These are phyloP conservation scores for Penicillium carneum DNA, from an alignment of 2,329 filamentous ascomycete species.

Conservation along the genomic window DNA sequence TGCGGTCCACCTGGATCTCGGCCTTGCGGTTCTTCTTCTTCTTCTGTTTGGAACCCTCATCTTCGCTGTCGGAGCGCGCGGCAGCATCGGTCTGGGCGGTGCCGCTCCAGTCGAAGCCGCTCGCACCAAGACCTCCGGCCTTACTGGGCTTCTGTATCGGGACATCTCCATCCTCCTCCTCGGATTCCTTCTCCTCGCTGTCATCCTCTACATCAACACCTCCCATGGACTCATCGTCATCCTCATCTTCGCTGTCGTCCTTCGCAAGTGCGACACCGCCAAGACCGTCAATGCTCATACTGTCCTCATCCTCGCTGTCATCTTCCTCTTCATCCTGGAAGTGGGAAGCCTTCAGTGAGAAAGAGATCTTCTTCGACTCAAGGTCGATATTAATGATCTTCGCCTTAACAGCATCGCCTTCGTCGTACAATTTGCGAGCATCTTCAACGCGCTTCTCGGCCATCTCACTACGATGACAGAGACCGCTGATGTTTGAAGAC, in stretches of 20 bases:
- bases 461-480: constrained; percentile 92
- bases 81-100: constrained; percentile 63
- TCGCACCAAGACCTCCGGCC: constrained; percentile 68
- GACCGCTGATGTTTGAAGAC: constrained; percentile 85
- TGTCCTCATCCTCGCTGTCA: constrained; percentile 56
- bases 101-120: constrained; percentile 88
- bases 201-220: constrained; percentile 56
- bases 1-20: constrained; percentile 83
- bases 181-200: constrained; percentile 49
- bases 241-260: constrained; percentile 47
- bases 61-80: constrained; percentile 60
- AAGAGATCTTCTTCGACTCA: constrained; percentile 79
- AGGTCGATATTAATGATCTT: constrained; percentile 80
- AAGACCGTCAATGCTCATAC: constrained; percentile 44
- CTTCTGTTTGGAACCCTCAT: constrained; percentile 59
- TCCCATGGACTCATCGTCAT: constrained; percentile 50
- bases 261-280: constrained; percentile 46
- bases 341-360: constrained; percentile 91
- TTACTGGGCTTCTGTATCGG: constrained; percentile 52
- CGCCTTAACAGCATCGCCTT: constrained; percentile 92
- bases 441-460: constrained; percentile 82
- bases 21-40: constrained; percentile 78
- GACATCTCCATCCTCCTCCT: constrained; percentile 53
- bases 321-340: constrained; percentile 70
- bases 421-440: constrained; percentile 85